phyloP scores from a whole-genome alignment of 2,329 filamentous ascomycete genomes.

The Ceratocystis cacaofunesta region DNA sequence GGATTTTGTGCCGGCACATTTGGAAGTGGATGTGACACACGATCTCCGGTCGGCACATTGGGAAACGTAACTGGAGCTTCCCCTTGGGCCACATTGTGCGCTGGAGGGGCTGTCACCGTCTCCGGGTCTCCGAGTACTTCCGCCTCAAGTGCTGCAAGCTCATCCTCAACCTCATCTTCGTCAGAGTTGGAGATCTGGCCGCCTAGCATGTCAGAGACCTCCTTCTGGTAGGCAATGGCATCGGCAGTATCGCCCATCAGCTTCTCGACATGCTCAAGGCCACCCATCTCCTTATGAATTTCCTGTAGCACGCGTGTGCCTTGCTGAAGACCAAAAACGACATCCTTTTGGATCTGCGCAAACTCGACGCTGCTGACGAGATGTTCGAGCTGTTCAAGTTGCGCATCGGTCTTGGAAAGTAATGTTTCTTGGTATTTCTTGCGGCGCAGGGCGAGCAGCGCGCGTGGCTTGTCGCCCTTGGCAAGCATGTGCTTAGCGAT shows the following conservation, averaged over 20 bases:
- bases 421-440: conserved; percentile 96
- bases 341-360: conserved; percentile 90
- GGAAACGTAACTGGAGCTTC: conserved; percentile 1
- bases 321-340: conserved; percentile 82
- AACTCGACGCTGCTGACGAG: conserved; percentile 86
- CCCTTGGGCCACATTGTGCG: not conserved
- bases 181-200: conserved; percentile 84
- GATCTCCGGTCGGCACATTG: conserved; percentile 4
- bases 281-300: conserved; percentile 92
- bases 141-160: conserved; percentile 64
- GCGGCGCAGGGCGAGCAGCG: conserved; percentile 73
- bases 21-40: not conserved
- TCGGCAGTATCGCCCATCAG: conserved; percentile 86
- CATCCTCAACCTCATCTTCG: conserved; percentile 95
- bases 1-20: not conserved
- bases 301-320: conserved; percentile 78
- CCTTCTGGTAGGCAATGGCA: conserved; percentile 85
- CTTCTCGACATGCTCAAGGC: conserved; percentile 85
- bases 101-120: not conserved
- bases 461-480: conserved; percentile 62
- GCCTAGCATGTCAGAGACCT: conserved; percentile 82
- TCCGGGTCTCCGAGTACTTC: conserved; percentile 20
- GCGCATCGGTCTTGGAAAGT: conserved; percentile 74
- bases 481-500: conserved; percentile 73
- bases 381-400: conserved; percentile 86